Percentiles rank a stretch among this genome's conserved stretches.
These are phyloP conservation scores for Leishmania gerbilli DNA, from an alignment of 208 protist species.

Conservation along the genomic window DNA sequence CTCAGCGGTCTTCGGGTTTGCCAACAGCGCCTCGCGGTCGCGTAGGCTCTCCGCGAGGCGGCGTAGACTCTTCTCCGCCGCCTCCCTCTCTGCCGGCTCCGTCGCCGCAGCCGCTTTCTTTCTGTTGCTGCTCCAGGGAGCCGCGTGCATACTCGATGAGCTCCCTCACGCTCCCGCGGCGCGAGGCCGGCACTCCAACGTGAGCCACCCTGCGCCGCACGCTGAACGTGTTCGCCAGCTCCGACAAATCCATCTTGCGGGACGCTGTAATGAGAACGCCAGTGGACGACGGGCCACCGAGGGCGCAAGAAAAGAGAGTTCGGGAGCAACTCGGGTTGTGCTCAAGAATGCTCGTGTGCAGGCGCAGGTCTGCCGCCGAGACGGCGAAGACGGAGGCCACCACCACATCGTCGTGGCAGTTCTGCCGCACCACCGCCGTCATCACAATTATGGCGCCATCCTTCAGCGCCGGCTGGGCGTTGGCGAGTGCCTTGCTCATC, in stretches of 20 bases:
- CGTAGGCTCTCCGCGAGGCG: slow-evolving; percentile 47
- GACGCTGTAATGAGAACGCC: slow-evolving; percentile 40
- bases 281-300: slow-evolving; percentile 49
- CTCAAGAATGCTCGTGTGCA: slow-evolving; percentile 38
- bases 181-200: slow-evolving; percentile 34
- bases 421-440: slow-evolving; percentile 58
- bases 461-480: slow-evolving; percentile 30
- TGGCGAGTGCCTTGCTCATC: slow-evolving; percentile 34
- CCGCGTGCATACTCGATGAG: slow-evolving; percentile 40
- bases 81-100: slow-evolving; percentile 34
- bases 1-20: slow-evolving; percentile 35
- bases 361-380: slow-evolving; percentile 38
- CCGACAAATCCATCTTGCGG: slow-evolving; percentile 24
- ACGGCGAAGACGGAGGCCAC: slow-evolving; percentile 52
- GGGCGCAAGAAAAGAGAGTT: slow-evolving; percentile 50
- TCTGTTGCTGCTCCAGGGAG: slow-evolving; percentile 30
- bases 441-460: slow-evolving; percentile 42
- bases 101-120: slow-evolving; percentile 28
- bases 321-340: slow-evolving; percentile 32
- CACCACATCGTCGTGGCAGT: slow-evolving; percentile 42
- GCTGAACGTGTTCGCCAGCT: slow-evolving; percentile 35
- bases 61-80: slow-evolving; percentile 19
- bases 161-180: slow-evolving; percentile 58
- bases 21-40: slow-evolving; percentile 46
- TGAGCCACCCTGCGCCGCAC: slow-evolving; percentile 40